Evolutionary conservation across 2,329 filamentous ascomycete species (phyloP).

Genomic region (Diplodia corticola): DNA sequence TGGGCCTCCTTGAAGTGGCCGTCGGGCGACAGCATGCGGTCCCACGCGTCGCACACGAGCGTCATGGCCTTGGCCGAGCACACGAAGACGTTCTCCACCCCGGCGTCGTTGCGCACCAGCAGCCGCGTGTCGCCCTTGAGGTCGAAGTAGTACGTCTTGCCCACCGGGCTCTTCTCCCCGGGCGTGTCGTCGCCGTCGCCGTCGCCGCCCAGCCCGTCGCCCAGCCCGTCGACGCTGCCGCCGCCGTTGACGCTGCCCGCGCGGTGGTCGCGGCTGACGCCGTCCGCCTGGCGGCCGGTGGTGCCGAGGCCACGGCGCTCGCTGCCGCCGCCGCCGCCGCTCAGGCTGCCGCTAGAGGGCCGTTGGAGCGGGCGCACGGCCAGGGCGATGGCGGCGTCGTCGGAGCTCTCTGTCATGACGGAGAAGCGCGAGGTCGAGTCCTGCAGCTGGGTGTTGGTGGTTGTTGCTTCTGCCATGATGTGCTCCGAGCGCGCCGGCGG

Average conservation of each 20-base stretch:
- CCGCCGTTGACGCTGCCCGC: not conserved
- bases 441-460: not conserved
- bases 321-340: not conserved
- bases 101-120: not conserved
- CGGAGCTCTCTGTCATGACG: not conserved
- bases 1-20: slow-evolving; percentile 19
- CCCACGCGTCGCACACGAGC: slow-evolving; percentile 30
- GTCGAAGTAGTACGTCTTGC: not conserved
- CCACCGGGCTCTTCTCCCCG: not conserved
- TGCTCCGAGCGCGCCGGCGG: too few species aligned
- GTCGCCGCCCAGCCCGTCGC: too few species aligned
- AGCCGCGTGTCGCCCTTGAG: slow-evolving; percentile 3
- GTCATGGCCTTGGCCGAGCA: slow-evolving; percentile 25
- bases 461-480: not conserved
- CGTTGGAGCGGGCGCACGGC: not conserved
- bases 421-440: not conserved
- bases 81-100: slow-evolving; percentile 22
- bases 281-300: too few species aligned
- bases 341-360: not conserved
- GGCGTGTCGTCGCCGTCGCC: not conserved
- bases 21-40: slow-evolving; percentile 26
- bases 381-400: not conserved
- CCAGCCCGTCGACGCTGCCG: not conserved
- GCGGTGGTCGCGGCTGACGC: not conserved
- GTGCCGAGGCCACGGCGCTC: too few species aligned